Conservation (phyloP, 331 rosid species). For the Pyrus hybrid region DNA sequence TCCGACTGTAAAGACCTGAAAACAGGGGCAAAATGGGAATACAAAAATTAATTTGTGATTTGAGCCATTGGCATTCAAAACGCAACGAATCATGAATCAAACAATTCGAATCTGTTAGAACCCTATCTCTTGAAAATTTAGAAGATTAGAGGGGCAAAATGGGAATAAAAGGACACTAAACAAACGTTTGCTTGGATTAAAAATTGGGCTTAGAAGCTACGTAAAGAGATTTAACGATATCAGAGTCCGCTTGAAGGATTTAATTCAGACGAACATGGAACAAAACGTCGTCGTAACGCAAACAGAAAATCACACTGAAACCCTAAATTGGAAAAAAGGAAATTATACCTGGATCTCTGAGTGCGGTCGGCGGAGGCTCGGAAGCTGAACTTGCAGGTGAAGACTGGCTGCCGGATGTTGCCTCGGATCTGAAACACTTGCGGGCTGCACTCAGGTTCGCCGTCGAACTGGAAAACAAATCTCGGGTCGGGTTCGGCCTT, state of each 20-base stretch:
- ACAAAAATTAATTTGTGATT: neutral
- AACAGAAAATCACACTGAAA: neutral
- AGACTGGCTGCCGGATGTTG: constrained; percentile 64
- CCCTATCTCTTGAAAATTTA: neutral
- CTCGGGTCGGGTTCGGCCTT: constrained; percentile 78
- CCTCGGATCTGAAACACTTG: constrained; percentile 82
- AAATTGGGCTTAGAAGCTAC: neutral
- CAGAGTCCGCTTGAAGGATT: neutral
- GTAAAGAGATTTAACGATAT: neutral
- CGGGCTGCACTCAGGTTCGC: constrained; percentile 84
- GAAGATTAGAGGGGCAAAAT: neutral
- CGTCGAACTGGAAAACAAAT: constrained; percentile 80
- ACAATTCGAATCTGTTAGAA: neutral
- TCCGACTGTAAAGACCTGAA: constrained; percentile 56
- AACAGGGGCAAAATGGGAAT: neutral
- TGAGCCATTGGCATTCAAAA: neutral
- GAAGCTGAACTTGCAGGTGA: constrained; percentile 78
- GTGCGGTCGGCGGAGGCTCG: constrained; percentile 49
- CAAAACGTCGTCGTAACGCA: neutral
- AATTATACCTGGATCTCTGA: constrained; percentile 52
- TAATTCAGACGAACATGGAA: neutral
- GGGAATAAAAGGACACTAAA: neutral
- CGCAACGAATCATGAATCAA: neutral
- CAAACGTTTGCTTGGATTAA: neutral
- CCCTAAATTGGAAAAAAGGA: neutral